Conservation (phyloP, 345 rosid genomes). For the Camelina laxa region DNA sequence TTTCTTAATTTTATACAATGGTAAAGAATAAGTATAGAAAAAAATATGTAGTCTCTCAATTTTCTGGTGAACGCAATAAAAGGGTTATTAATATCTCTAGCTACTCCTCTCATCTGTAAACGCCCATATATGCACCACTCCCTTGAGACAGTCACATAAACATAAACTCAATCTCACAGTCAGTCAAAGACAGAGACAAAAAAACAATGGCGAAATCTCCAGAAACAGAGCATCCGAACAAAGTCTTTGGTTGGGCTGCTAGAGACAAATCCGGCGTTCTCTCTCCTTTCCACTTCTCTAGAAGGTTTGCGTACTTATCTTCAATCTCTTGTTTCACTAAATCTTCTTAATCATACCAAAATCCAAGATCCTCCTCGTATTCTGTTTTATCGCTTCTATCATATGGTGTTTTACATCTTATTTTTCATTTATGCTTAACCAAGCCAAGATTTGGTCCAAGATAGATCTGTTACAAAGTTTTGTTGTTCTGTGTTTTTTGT, state of each 20-base stretch:
- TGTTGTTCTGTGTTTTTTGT: neutral
- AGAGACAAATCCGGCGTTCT: constrained; percentile 67
- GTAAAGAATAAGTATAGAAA: neutral
- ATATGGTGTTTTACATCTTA: neutral
- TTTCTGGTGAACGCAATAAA: constrained; percentile 15
- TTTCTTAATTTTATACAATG: neutral
- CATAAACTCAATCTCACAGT: constrained; percentile 13
- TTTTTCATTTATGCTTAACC: neutral
- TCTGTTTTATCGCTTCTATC: neutral
- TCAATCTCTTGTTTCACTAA: neutral
- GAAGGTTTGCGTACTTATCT: constrained; percentile 55
- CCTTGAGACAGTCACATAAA: neutral
- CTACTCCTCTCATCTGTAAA: constrained; percentile 18
- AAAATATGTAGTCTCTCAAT: neutral
- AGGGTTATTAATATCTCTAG: constrained; percentile 17
- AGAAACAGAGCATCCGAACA: constrained; percentile 67
- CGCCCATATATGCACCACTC: constrained; percentile 30
- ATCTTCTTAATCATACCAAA: neutral
- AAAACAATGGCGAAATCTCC: constrained; percentile 63
- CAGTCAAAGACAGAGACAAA: constrained; percentile 36
- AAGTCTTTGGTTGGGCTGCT: constrained; percentile 88
- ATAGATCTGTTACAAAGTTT: constrained; percentile 8
- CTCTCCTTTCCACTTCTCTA: constrained; percentile 79
- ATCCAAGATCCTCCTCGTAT: constrained; percentile 12
- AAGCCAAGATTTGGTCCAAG: neutral